Base-by-base conservation (phyloP, 441 rosid genomes). In the Pelargonium cotyledonis region DNA sequence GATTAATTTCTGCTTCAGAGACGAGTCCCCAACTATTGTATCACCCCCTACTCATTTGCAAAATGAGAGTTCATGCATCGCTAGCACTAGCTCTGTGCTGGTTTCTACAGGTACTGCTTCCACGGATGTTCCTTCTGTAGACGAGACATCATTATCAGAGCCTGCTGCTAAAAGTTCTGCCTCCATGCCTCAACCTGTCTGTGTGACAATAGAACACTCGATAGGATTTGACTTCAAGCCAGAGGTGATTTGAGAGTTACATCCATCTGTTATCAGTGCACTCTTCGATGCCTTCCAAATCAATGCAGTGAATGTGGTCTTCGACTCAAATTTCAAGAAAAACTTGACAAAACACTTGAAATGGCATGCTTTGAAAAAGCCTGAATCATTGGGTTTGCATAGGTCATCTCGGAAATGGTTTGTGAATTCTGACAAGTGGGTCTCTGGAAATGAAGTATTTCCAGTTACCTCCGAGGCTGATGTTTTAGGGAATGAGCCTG, bases 1-100 rank as follows among this genome's bases (percentile, higher is more conserved):
- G 99, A 73, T 75, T 95, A 82, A 95, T 95, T 80, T 89, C 96
- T 71, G 87, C 93, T 68, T 80, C 92, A 16, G 89, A 86, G 81
- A 68, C 81, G 0, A 85, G 73, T 70, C 82, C 21, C 47, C 78
- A 66, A 74, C 91, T 63, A 72, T 72, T 0, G 51, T 46, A 4
- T 72, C 81, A 47, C 64, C 73, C 9, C 82, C 85, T 69, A 66
- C 69, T 67, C 66, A 41, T 70, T 70, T 72, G 70, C 77, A 79
- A 77, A 78, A 79, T 31, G 72, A 74, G 51, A 79, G 79, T 73
- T 74, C 69, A 12, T 72, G 35, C 15, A 72, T 51, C 69, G 43
- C 79, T 62, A 61, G 68, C 66, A 77, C 71, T 71, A 73, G 73
- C 68, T 63, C 65, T 63, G 49, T 23, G 6, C 74, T 81, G 64